phyloP scores from a whole-genome alignment of 1,284 basidiomycete genomes.

The Cutaneotrichosporon cavernicola region DNA sequence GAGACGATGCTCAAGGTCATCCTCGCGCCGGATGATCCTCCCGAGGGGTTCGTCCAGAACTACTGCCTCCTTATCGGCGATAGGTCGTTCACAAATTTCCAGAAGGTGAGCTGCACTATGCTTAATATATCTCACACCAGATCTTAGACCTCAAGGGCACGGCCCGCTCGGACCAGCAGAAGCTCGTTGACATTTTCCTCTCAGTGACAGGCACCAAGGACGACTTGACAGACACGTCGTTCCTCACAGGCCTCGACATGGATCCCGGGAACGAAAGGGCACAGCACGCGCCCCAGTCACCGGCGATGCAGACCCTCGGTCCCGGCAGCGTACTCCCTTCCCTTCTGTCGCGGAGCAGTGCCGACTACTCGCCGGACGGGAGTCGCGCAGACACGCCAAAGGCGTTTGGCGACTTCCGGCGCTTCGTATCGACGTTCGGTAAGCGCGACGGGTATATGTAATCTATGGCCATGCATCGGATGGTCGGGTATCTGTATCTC shows the following conservation, averaged over 20 bases:
- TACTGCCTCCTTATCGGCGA: constrained; percentile 90
- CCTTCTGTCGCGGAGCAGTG: constrained; percentile 31
- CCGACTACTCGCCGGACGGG: constrained; percentile 46
- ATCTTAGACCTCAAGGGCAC: constrained; percentile 94
- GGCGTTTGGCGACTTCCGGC: constrained; percentile 77
- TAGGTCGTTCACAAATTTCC: constrained; percentile 90
- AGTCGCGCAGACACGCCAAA: constrained; percentile 62
- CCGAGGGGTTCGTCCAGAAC: constrained; percentile 88
- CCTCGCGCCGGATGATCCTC: constrained; percentile 84
- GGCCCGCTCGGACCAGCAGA: constrained; percentile 78
- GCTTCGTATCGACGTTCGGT: constrained; percentile 73
- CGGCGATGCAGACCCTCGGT: constrained; percentile 34
- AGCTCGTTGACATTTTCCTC: constrained; percentile 84
- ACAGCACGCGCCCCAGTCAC: constrained; percentile 15
- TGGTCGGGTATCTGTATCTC: constrained; percentile 10
- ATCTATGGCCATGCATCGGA: constrained; percentile 4
- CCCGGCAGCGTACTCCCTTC: constrained; percentile 9
- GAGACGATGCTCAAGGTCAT: constrained; percentile 93
- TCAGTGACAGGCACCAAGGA: constrained; percentile 83
- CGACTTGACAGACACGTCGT: constrained; percentile 81
- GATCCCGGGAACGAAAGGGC: constrained; percentile 56
- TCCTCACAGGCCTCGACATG: constrained; percentile 91
- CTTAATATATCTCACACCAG: constrained; percentile 53
- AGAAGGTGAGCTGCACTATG: constrained; percentile 66
- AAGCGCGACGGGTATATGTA: constrained; percentile 50